A percentile compares a stretch with the other conserved stretches of the same genome.
Conservation (phyloP, 345 rosid species). For the Arabis alpina region DNA sequence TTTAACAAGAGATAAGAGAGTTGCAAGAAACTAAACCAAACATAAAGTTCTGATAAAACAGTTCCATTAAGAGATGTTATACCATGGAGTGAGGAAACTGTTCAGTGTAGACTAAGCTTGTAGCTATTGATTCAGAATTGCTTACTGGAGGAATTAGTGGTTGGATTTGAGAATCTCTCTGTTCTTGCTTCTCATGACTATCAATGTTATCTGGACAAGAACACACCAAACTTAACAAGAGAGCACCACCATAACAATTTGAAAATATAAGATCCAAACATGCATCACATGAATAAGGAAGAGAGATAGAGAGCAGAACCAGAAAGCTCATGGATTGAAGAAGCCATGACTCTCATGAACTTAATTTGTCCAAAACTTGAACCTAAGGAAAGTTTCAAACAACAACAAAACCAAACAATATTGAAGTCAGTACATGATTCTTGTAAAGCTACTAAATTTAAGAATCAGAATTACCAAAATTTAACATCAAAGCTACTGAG, state of each 20-base stretch:
- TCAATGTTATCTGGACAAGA: constrained; percentile 58
- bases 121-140: constrained; percentile 50
- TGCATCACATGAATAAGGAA: background rate
- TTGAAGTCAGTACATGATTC: constrained; percentile 15
- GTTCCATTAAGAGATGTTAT: constrained; percentile 21
- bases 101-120: constrained; percentile 52
- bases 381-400: constrained; percentile 21
- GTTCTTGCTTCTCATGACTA: constrained; percentile 68
- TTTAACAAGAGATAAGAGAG: background rate
- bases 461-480: constrained; percentile 6
- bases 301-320: constrained; percentile 28
- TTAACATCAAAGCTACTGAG: background rate
- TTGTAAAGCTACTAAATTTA: background rate
- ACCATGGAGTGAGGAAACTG: constrained; percentile 59
- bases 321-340: constrained; percentile 41
- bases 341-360: constrained; percentile 41
- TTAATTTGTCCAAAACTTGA: background rate
- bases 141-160: constrained; percentile 53
- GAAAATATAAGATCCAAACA: background rate
- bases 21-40: constrained; percentile 1
- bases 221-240: constrained; percentile 28
- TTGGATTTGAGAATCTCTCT: constrained; percentile 54
- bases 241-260: background rate
- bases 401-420: background rate
- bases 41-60: constrained; percentile 22